phyloP scores from a whole-genome alignment of 140 eudicot genomes.

The Bidens hawaiensis region DNA sequence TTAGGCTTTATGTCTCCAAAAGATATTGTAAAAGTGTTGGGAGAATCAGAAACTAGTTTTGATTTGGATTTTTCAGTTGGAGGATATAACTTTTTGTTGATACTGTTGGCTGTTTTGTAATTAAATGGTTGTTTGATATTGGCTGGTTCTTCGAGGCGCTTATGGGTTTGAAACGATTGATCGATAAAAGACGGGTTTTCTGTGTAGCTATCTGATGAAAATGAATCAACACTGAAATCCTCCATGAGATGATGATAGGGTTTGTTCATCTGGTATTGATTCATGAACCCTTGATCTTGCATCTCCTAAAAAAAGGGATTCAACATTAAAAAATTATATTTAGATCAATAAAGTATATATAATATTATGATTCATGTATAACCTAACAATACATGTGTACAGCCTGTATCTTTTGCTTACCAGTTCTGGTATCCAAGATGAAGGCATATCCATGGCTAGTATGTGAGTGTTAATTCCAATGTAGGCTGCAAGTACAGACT shows the following conservation, averaged over 20 bases:
- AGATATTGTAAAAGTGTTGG: constrained; percentile 33
- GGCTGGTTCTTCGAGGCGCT: constrained; percentile 15
- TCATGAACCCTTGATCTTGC: constrained; percentile 42
- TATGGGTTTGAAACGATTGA: constrained; percentile 34
- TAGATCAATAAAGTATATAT: neutral
- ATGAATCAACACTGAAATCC: constrained; percentile 39
- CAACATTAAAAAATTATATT: constrained; percentile 3
- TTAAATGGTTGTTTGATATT: constrained; percentile 22
- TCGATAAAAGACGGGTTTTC: constrained; percentile 33
- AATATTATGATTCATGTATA: neutral
- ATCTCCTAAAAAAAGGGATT: constrained; percentile 29
- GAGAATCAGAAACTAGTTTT: constrained; percentile 25
- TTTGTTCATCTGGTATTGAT: constrained; percentile 41
- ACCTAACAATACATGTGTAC: neutral
- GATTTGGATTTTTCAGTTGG: constrained; percentile 25
- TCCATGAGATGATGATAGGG: constrained; percentile 37
- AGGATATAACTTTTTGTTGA: constrained; percentile 12
- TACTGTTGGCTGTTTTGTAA: constrained; percentile 20
- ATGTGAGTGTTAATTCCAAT: constrained; percentile 7
- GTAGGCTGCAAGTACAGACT: constrained; percentile 17
- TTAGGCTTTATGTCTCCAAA: constrained; percentile 37
- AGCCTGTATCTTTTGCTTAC: constrained; percentile 9
- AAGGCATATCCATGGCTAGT: constrained; percentile 28
- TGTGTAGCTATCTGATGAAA: constrained; percentile 41
- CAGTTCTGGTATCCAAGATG: constrained; percentile 35